These are phyloP conservation scores for Collybia mongolica DNA, from an alignment of 768 basidiomycete species.

Conservation along the genomic window DNA sequence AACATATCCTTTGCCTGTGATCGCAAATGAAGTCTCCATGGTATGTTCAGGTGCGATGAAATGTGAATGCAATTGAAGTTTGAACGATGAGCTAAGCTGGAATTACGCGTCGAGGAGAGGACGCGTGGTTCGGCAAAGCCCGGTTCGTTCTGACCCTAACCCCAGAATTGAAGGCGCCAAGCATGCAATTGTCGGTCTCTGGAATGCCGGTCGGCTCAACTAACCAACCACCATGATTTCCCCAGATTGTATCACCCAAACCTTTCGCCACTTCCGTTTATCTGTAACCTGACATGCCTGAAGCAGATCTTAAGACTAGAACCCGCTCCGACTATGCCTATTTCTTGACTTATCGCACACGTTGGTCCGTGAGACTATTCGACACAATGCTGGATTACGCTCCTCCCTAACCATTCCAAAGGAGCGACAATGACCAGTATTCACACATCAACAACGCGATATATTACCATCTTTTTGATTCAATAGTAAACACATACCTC, in stretches of 20 bases:
- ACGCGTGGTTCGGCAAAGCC: slow-evolving; percentile 19
- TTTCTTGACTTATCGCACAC: slow-evolving; percentile 62
- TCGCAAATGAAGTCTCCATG: slow-evolving; percentile 91
- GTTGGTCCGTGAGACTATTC: slow-evolving; percentile 49
- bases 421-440: slow-evolving; percentile 89
- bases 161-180: slow-evolving; percentile 5
- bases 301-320: slow-evolving; percentile 32
- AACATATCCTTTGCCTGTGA: slow-evolving; percentile 92
- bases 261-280: not conserved
- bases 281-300: slow-evolving; percentile 16
- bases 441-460: slow-evolving; percentile 79
- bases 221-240: slow-evolving; percentile 5
- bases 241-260: not conserved
- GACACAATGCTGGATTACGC: not conserved
- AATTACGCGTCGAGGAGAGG: slow-evolving; percentile 20
- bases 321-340: slow-evolving; percentile 55
- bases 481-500: slow-evolving; percentile 78
- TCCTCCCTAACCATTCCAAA: slow-evolving; percentile 20
- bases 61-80: slow-evolving; percentile 5
- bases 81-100: slow-evolving; percentile 3
- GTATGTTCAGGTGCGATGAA: slow-evolving; percentile 20
- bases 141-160: slow-evolving; percentile 17
- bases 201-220: not conserved
- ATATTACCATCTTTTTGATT: slow-evolving; percentile 83
- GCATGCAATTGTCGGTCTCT: not conserved